phyloP scores from a whole-genome alignment of 1,284 basidiomycete genomes.

The Ustilago crameri region DNA sequence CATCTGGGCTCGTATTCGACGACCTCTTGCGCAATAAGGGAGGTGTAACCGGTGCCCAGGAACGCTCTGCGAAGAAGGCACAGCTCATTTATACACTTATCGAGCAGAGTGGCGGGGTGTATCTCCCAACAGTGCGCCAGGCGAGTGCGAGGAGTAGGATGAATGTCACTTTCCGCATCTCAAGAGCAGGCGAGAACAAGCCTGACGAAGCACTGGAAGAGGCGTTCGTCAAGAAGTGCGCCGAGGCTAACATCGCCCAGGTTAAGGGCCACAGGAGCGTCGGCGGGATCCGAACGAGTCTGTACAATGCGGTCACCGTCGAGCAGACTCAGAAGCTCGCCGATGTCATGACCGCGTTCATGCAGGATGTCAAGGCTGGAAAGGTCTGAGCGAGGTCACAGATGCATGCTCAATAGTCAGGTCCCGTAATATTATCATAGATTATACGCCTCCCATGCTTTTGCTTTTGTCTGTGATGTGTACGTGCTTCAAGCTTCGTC shows the following conservation, averaged over 20 bases:
- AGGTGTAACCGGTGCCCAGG: slow-evolving; percentile 73
- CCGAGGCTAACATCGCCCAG: slow-evolving; percentile 55
- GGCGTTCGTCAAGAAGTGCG: slow-evolving; percentile 56
- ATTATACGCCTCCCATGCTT: background rate
- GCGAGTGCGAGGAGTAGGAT: slow-evolving; percentile 60
- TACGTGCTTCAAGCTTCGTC: too few relatives aligned
- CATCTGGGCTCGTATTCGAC: slow-evolving; percentile 85
- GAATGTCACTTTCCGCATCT: slow-evolving; percentile 66
- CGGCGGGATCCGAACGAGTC: slow-evolving; percentile 81
- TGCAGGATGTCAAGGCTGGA: slow-evolving; percentile 37
- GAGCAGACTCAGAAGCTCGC: slow-evolving; percentile 74
- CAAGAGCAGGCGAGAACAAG: slow-evolving; percentile 31
- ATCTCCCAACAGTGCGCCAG: slow-evolving; percentile 56
- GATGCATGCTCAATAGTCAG: background rate
- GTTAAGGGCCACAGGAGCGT: slow-evolving; percentile 62
- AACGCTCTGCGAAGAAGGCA: slow-evolving; percentile 51
- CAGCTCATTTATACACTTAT: slow-evolving; percentile 58
- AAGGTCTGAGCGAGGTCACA: slow-evolving; percentile 29
- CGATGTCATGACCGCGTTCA: slow-evolving; percentile 71
- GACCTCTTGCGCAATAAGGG: slow-evolving; percentile 74
- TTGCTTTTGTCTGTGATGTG: too few relatives aligned
- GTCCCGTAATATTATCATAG: background rate
- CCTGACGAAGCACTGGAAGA: slow-evolving; percentile 60
- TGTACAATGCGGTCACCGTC: slow-evolving; percentile 94
- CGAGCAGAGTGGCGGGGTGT: slow-evolving; percentile 51